Percentiles rank a stretch among this genome's conserved stretches.
Evolutionary conservation across 106 monocot species (phyloP).

Genomic region (Apostasia ramifera): DNA sequence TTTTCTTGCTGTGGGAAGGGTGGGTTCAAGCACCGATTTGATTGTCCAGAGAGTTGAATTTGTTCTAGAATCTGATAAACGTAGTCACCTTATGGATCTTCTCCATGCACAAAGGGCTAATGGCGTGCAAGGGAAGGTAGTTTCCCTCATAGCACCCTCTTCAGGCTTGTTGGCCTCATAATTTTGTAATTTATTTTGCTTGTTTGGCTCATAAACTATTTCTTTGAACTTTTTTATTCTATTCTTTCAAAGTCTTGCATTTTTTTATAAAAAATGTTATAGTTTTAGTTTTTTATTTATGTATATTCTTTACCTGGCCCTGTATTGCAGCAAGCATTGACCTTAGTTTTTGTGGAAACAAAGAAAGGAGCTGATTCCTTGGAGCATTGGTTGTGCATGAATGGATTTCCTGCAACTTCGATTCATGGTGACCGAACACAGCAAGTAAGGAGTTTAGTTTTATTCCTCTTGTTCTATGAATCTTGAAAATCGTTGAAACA

Average conservation of each 20-base stretch:
- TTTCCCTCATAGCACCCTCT: not conserved
- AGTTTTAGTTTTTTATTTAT: not conserved
- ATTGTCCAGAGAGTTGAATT: conserved; percentile 59
- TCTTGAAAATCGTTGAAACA: too few species aligned
- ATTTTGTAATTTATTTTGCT: not conserved
- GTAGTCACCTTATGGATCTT: conserved; percentile 60
- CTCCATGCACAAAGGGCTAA: conserved; percentile 54
- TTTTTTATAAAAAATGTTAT: not conserved
- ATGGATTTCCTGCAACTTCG: conserved; percentile 55
- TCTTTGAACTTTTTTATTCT: not conserved
- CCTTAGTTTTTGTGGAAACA: conserved; percentile 60
- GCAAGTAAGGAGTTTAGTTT: conserved; percentile 22
- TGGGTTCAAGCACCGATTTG: conserved; percentile 62
- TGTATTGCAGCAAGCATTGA: conserved; percentile 40
- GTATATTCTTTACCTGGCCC: too few species aligned
- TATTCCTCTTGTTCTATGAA: not conserved
- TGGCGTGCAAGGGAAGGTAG: conserved; percentile 50
- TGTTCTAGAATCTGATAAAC: conserved; percentile 48
- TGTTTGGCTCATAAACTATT: not conserved
- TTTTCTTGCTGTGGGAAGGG: conserved; percentile 59
- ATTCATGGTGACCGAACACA: conserved; percentile 64
- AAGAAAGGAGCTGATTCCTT: conserved; percentile 59
- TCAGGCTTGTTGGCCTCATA: not conserved
- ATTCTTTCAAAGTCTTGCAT: not conserved
- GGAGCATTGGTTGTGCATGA: conserved; percentile 53